A percentile compares a stretch with the other conserved stretches of the same genome.
Evolutionary conservation across 2,329 filamentous ascomycete genomes (phyloP).

Genomic region (Chrysosporium keratinophilum): DNA sequence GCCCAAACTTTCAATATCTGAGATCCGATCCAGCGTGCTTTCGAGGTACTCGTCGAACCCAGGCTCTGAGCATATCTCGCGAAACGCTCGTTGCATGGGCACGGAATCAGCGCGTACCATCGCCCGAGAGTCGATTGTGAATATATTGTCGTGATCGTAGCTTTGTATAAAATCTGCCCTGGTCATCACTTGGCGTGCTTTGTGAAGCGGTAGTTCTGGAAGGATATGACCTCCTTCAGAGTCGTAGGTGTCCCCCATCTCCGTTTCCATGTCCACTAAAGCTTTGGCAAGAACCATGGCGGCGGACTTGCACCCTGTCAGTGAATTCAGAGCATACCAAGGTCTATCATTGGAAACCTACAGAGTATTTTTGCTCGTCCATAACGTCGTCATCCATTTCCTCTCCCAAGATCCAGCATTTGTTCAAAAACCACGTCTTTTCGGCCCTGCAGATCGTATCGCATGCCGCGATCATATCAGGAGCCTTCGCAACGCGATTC

Average conservation of each 20-base stretch:
- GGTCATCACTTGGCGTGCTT: constrained; percentile 87
- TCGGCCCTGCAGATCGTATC: constrained; percentile 59
- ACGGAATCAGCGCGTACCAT: constrained; percentile 88
- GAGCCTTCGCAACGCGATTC: constrained; percentile 77
- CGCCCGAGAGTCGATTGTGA: constrained; percentile 80
- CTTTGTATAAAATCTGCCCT: constrained; percentile 85
- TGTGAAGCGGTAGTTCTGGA: constrained; percentile 69
- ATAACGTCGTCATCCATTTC: constrained; percentile 95
- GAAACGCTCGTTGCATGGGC: constrained; percentile 90
- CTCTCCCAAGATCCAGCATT: constrained; percentile 63
- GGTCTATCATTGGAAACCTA: constrained; percentile 37
- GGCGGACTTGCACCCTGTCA: constrained; percentile 49
- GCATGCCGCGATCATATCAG: constrained; percentile 69
- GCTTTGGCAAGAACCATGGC: constrained; percentile 89
- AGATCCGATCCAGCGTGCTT: constrained; percentile 71
- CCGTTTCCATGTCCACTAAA: constrained; percentile 69
- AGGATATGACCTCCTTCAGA: constrained; percentile 59
- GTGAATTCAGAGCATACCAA: too few species aligned
- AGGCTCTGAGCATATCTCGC: constrained; percentile 63
- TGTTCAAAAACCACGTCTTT: constrained; percentile 69
- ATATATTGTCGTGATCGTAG: constrained; percentile 89
- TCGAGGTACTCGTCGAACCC: constrained; percentile 78
- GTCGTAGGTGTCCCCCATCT: constrained; percentile 54
- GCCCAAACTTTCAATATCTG: constrained; percentile 86
- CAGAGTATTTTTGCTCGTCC: constrained; percentile 93